phyloP scores from a whole-genome alignment of 1,284 basidiomycete genomes.

The Volvariella surrecta region DNA sequence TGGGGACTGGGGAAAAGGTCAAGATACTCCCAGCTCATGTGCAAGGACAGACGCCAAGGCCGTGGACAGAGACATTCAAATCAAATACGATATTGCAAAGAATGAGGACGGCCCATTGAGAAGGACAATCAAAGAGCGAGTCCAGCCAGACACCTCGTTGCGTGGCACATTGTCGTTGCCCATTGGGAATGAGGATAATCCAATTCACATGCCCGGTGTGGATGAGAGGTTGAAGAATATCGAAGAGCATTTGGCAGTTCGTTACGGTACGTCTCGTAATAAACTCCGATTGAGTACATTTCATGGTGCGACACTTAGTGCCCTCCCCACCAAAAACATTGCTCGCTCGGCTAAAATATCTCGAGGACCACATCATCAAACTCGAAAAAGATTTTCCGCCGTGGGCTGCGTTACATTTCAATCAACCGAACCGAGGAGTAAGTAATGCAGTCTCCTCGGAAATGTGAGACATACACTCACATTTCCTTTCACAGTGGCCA shows the following conservation, averaged over 20 bases:
- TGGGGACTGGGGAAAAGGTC: slow-evolving; percentile 5
- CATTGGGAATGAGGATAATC: slow-evolving; percentile 17
- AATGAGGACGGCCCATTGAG: slow-evolving; percentile 69
- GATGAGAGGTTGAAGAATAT: slow-evolving; percentile 55
- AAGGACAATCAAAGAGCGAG: slow-evolving; percentile 43
- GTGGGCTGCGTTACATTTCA: slow-evolving; percentile 78
- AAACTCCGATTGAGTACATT: slow-evolving; percentile 1
- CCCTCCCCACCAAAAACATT: slow-evolving; percentile 59
- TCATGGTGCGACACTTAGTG: no score
- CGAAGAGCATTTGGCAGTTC: slow-evolving; percentile 60
- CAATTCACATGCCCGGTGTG: slow-evolving; percentile 44
- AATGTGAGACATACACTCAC: neutral
- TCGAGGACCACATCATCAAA: slow-evolving; percentile 67
- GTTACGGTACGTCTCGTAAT: slow-evolving; percentile 63
- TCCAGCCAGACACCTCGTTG: slow-evolving; percentile 3
- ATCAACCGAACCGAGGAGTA: slow-evolving; percentile 71
- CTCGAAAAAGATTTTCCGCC: slow-evolving; percentile 74
- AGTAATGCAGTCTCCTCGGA: slow-evolving; percentile 19
- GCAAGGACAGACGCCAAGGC: slow-evolving; percentile 65
- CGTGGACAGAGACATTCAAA: slow-evolving; percentile 64
- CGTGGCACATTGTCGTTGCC: no score
- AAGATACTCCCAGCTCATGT: slow-evolving; percentile 36
- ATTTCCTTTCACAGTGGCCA: slow-evolving; percentile 48
- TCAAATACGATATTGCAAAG: slow-evolving; percentile 76
- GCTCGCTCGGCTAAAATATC: slow-evolving; percentile 51